Evolutionary conservation across 192 early-diverging fungal species (phyloP).

Genomic region (Linnemannia elongata): DNA sequence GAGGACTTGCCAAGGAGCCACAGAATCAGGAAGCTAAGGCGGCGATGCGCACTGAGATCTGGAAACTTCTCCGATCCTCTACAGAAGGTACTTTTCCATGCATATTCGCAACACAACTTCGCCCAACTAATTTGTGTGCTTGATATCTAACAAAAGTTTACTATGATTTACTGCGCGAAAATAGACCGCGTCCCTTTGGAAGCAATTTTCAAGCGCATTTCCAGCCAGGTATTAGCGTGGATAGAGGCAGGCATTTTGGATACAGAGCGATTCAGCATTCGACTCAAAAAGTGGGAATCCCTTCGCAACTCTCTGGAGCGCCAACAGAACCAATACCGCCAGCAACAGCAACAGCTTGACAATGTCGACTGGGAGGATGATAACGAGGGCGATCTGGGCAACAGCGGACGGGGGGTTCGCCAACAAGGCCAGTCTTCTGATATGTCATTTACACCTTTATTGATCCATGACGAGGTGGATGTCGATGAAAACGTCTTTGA

Average conservation of each 20-base stretch:
- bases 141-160: not conserved
- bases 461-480: slow-evolving; percentile 37
- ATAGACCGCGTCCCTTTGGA: slow-evolving; percentile 35
- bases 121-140: not conserved
- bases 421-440: not conserved
- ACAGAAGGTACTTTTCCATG: slow-evolving; percentile 22
- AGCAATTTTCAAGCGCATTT: slow-evolving; percentile 9
- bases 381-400: not conserved
- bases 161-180: not conserved
- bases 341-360: slow-evolving; percentile 1
- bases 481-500: slow-evolving; percentile 29
- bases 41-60: slow-evolving; percentile 9
- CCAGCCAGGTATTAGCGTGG: slow-evolving; percentile 20
- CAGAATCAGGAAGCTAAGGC: slow-evolving; percentile 18
- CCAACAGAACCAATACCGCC: slow-evolving; percentile 11
- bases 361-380: not conserved
- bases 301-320: slow-evolving; percentile 8
- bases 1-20: slow-evolving; percentile 23
- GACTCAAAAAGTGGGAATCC: slow-evolving; percentile 20
- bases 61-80: slow-evolving; percentile 18
- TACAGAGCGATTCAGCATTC: slow-evolving; percentile 27
- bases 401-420: not conserved
- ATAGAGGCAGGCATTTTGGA: slow-evolving; percentile 30
- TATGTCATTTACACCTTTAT: slow-evolving; percentile 11
- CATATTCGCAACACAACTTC: not conserved